Base-by-base conservation (phyloP, 1,284 basidiomycete genomes). In the Kwoniella shivajii region DNA sequence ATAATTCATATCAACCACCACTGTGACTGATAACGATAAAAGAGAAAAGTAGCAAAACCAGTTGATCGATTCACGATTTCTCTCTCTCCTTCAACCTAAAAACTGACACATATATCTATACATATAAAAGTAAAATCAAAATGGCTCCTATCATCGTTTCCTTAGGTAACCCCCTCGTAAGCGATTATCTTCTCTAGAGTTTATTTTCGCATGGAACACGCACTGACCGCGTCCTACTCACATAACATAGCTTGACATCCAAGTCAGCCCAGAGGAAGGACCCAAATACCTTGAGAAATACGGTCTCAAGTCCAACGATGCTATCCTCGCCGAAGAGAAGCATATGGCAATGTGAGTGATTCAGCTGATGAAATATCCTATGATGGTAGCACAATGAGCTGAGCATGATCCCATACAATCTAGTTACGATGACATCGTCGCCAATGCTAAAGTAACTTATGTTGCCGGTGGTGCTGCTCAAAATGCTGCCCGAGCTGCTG, bases 381-480 rank as follows among this genome's bases (percentile, higher is more conserved):
- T 24, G 16, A 18, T 16, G 2, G 9, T 13, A 6, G 6, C 22
- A 22, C 16, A n/a, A 14, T 2, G 4, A 41, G 30, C 58, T 56
- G 39, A 60, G 18, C n/a, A n/a, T n/a, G n/a, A n/a, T n/a, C 13
- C 14, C 10, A 10, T 51, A 41, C 26, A 53, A 42, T 53, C 6
- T 64, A 94, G 91, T 76, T 98, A 97, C 80, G 87, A 91, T 31
- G 91, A 98, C 73, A 80, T 98, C 60, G 85, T 88, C 45, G 84
- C 85, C 66, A 84, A 92, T 66, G 79, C 89, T 80, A 74, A 89
- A 57, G 85, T 93, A 56, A 88, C 86, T 56, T 99, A 96, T 74
- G 91, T 99, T 56, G 95, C 96, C 45, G 96, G 96, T 58, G 96
- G 96, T 73, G 95, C 94, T 37, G 87, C 92, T 24, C 96, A 99